Evolutionary conservation across 1,139 yeast genomes (phyloP), one percentile per base, ranked within the genome.

Genomic region (Suhomyces coccinellae): DNA sequence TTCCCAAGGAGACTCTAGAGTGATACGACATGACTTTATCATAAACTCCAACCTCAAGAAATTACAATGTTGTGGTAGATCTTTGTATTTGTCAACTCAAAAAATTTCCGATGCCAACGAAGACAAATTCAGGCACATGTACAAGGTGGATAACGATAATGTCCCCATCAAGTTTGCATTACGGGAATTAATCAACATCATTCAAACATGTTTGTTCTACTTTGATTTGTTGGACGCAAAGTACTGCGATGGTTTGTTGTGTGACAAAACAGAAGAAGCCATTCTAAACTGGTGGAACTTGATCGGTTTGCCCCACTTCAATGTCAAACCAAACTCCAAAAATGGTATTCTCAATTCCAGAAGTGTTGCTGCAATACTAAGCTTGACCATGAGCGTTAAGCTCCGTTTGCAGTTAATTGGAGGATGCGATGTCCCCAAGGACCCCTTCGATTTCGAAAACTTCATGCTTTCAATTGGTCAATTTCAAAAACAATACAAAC

Each of bases 41-140:
- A 80, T 87, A 11, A 91, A 90, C 59, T 83, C 88, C 44, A 84
- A 90, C 63, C 67, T 93, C 54, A 80, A 86, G 54, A 79, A 88
- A 56, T 64, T 90, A 39, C 83, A 85, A 26, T 93, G 98, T 61
- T 85, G 91, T 40, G 96, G 97, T 8, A 71, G 99, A 49, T 82
- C 96, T 0, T 84, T 88, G 1, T 71, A 90, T 33, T 67, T 89
- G 34, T 74, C 87, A 13, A 73, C 83, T 4, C 66, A 65, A 15
- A 71, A 74, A 29, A 87, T 96, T 0, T 71, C 95, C 0, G 88
- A 83, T 56, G 88, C 97, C 0, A 79, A 84, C 17, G 88, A 83
- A 54, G 93, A 87, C 56, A 91, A 90, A 58, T 91, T 93, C 61
- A 72, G 88, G 33, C 87, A 87, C 52, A 72, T 87, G 59, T 93